These are phyloP conservation scores for Phytophthora parvispora DNA, from an alignment of 352 stramenopile species.

Conservation along the genomic window DNA sequence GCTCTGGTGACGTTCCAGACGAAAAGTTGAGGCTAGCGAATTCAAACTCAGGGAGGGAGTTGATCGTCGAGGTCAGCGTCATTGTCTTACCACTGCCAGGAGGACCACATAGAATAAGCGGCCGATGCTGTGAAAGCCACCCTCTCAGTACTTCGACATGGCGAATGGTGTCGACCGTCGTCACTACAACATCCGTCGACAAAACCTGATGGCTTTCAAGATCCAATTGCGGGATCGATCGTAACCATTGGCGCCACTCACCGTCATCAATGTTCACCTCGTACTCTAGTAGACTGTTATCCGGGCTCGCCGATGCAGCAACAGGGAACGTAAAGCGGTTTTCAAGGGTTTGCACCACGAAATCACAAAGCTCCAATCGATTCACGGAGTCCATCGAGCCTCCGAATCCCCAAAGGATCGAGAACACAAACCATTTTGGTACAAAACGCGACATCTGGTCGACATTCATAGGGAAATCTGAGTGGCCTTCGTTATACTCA, in stretches of 20 bases:
- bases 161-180: conserved; percentile 99
- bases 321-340: conserved; percentile 91
- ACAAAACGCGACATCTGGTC: conserved; percentile 98
- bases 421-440: conserved; percentile 98
- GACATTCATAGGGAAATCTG: conserved; percentile 97
- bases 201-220: conserved; percentile 98
- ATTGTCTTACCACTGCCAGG: conserved; percentile 99
- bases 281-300: conserved; percentile 96
- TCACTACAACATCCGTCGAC: conserved; percentile 99
- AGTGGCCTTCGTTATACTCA: conserved; percentile 99
- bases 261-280: conserved; percentile 98
- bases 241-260: conserved; percentile 97
- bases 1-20: conserved; percentile 97
- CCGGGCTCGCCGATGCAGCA: conserved; percentile 49
- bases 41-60: conserved; percentile 98
- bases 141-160: conserved; percentile 98
- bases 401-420: conserved; percentile 99
- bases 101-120: conserved; percentile 98
- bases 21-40: conserved; percentile 99
- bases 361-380: conserved; percentile 93
- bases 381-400: conserved; percentile 96
- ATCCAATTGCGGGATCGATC: conserved; percentile 97
- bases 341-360: conserved; percentile 90
- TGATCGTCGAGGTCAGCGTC: conserved; percentile 98
- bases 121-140: conserved; percentile 97